Evolutionary conservation across 2,329 filamentous ascomycete species (phyloP).

Genomic region (Herpomyces periplanetae): DNA sequence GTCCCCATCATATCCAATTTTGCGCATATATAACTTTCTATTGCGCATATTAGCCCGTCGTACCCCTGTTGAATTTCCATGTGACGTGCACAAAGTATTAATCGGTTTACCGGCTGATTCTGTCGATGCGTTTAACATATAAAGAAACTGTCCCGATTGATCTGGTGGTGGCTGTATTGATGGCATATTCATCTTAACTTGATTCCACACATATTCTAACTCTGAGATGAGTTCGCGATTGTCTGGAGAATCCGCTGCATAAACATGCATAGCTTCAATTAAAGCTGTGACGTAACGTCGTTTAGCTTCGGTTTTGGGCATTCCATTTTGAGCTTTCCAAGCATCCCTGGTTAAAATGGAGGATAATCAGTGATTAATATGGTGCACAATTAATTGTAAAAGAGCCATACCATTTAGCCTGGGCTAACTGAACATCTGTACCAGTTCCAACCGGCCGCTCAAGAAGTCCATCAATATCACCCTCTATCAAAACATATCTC

Average conservation of each 20-base stretch:
- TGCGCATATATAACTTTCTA: too few relatives aligned
- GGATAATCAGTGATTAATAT: slow-evolving; percentile 1
- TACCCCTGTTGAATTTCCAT: too few relatives aligned
- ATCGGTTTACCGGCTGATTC: too few relatives aligned
- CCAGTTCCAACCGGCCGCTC: slow-evolving; percentile 20
- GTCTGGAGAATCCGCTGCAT: slow-evolving; percentile 48
- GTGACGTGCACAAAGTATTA: too few relatives aligned
- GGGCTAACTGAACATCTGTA: slow-evolving; percentile 12
- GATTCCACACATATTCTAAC: slow-evolving; percentile 97
- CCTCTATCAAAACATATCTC: slow-evolving; percentile 15
- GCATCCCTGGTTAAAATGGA: slow-evolving; percentile 21
- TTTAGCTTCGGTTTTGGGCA: slow-evolving; percentile 70
- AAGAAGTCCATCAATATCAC: slow-evolving; percentile 78
- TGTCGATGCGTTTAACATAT: too few relatives aligned
- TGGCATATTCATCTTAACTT: slow-evolving; percentile 48
- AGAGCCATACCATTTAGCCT: slow-evolving; percentile 20
- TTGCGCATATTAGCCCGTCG: too few relatives aligned
- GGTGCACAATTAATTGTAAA: background rate
- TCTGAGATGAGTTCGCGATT: slow-evolving; percentile 58
- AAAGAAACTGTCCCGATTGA: too few relatives aligned
- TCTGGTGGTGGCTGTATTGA: too few relatives aligned
- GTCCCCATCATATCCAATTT: slow-evolving; percentile 11
- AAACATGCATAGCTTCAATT: slow-evolving; percentile 85
- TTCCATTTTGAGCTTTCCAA: slow-evolving; percentile 52
- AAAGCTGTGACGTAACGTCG: slow-evolving; percentile 65